phyloP scores from a whole-genome alignment of 257 asterid genomes.

The Gynochthodes officinalis region DNA sequence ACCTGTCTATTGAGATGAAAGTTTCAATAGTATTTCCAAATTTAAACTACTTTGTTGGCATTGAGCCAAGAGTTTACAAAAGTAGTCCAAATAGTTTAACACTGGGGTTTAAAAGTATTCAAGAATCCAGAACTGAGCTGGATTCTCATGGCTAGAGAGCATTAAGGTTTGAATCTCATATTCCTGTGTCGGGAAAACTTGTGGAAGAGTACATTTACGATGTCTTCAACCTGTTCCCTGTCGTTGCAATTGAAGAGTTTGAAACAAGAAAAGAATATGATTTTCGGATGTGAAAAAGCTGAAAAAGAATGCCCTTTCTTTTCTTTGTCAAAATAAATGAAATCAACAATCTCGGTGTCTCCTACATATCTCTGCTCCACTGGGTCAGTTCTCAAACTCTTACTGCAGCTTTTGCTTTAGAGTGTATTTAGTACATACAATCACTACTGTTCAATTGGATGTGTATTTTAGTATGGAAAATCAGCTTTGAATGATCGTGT shows the following conservation, averaged over 20 bases:
- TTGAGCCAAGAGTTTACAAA: slow-evolving; percentile 3
- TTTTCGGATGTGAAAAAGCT: slow-evolving; percentile 24
- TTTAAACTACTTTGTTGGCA: slow-evolving; percentile 4
- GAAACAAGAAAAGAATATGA: slow-evolving; percentile 16
- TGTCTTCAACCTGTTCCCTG: not conserved
- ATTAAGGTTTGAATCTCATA: not conserved
- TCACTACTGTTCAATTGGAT: not conserved
- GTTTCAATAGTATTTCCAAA: not conserved
- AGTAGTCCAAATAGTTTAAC: not conserved
- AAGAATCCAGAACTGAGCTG: slow-evolving; percentile 1
- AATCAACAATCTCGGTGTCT: slow-evolving; percentile 18
- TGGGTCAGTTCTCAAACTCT: slow-evolving; percentile 17
- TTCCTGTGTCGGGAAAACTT: not conserved
- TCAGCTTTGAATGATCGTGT: not conserved
- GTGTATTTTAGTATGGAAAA: not conserved
- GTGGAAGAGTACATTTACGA: not conserved
- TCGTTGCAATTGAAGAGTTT: slow-evolving; percentile 14
- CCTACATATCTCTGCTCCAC: slow-evolving; percentile 26
- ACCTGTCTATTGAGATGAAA: not conserved
- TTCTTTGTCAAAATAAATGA: slow-evolving; percentile 26
- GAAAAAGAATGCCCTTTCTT: slow-evolving; percentile 26
- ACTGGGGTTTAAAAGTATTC: not conserved
- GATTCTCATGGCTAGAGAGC: not conserved
- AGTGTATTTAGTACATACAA: not conserved
- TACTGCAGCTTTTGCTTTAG: slow-evolving; percentile 4